These are phyloP conservation scores for Trametes elegans DNA, from an alignment of 768 basidiomycete species.

Conservation along the genomic window DNA sequence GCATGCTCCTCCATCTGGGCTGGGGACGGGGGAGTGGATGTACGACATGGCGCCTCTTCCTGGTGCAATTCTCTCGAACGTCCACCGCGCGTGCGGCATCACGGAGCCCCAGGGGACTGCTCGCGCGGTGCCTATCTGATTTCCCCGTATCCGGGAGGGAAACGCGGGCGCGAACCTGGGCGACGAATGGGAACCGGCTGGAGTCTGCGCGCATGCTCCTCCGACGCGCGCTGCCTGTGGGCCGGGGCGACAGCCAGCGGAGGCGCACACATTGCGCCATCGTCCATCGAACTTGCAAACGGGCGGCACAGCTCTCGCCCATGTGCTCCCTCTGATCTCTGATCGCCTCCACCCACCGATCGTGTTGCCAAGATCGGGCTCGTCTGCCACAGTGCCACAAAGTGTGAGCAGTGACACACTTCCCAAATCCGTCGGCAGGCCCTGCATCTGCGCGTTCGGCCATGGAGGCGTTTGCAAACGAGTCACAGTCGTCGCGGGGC, in stretches of 20 bases:
- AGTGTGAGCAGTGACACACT: too few species aligned
- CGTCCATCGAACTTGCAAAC: slow-evolving; percentile 1
- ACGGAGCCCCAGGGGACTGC: slow-evolving; percentile 4
- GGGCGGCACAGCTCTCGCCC: background rate
- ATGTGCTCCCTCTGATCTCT: slow-evolving; percentile 6
- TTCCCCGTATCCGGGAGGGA: too few species aligned
- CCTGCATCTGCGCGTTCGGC: too few species aligned
- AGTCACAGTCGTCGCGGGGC: background rate
- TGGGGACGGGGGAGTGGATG: background rate
- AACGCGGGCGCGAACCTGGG: background rate
- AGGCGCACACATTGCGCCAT: slow-evolving; percentile 18
- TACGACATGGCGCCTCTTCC: slow-evolving; percentile 11
- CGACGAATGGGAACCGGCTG: background rate
- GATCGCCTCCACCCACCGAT: background rate
- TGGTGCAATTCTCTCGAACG: slow-evolving; percentile 14
- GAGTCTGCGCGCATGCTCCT: too few species aligned
- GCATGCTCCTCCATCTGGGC: background rate
- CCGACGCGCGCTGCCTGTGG: too few species aligned
- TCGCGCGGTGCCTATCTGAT: slow-evolving; percentile 5
- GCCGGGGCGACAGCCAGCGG: background rate
- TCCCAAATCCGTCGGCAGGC: too few species aligned
- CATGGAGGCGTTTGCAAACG: too few species aligned
- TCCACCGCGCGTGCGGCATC: background rate
- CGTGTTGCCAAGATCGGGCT: background rate
- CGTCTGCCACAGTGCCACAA: too few species aligned